Evolutionary conservation across 2,329 filamentous ascomycete genomes (phyloP).

Genomic region (Aspergillus terreus): DNA sequence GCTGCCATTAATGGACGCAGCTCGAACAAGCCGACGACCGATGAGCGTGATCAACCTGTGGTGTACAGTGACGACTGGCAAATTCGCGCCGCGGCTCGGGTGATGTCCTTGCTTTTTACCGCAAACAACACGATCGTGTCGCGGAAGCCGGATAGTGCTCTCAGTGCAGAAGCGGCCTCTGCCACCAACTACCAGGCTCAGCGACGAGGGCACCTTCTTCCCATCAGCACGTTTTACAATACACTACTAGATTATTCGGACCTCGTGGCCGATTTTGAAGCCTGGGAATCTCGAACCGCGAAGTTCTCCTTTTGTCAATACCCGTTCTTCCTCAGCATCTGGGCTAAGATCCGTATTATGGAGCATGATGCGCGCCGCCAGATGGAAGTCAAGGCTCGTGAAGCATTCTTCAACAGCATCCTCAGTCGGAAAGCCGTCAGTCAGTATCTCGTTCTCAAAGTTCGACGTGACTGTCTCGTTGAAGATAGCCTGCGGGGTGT

Average conservation of each 20-base stretch:
- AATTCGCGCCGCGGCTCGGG: slow-evolving; percentile 71
- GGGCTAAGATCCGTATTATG: slow-evolving; percentile 85
- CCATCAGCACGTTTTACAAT: slow-evolving; percentile 84
- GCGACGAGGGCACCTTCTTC: slow-evolving; percentile 63
- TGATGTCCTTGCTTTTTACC: slow-evolving; percentile 76
- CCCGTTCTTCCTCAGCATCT: slow-evolving; percentile 86
- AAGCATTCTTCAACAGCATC: slow-evolving; percentile 89
- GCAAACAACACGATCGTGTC: slow-evolving; percentile 63
- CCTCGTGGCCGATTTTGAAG: slow-evolving; percentile 78
- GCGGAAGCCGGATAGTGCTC: slow-evolving; percentile 35
- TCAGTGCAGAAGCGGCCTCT: slow-evolving; percentile 29
- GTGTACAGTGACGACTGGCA: slow-evolving; percentile 86
- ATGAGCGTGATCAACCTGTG: slow-evolving; percentile 49
- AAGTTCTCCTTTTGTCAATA: slow-evolving; percentile 91
- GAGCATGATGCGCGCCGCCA: slow-evolving; percentile 84
- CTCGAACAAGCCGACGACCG: slow-evolving; percentile 52
- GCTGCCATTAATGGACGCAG: slow-evolving; percentile 62
- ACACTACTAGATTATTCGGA: slow-evolving; percentile 83
- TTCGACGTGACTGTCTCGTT: slow-evolving; percentile 79
- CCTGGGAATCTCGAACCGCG: slow-evolving; percentile 71
- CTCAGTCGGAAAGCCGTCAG: slow-evolving; percentile 69
- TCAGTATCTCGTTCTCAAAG: slow-evolving; percentile 71
- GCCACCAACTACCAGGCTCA: slow-evolving; percentile 43
- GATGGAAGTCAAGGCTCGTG: slow-evolving; percentile 82
- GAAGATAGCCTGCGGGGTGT: slow-evolving; percentile 84